Base-by-base conservation (phyloP, 2,329 filamentous ascomycete genomes). In the Penicillium sp. region DNA sequence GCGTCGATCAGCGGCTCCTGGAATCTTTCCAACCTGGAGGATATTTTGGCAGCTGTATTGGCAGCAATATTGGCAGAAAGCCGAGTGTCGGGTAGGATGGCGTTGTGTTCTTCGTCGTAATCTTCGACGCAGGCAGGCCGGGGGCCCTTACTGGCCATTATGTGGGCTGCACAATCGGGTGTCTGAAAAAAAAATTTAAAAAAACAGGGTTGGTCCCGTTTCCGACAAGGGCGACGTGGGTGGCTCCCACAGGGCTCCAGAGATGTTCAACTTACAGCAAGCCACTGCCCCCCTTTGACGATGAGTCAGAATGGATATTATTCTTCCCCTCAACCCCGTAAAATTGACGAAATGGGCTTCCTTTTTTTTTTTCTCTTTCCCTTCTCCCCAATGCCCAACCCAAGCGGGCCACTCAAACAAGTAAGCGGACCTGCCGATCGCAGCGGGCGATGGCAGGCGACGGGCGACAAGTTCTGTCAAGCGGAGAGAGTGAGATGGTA, bases 31-130 rank as follows among this genome's bases (percentile, higher is more conserved):
- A 75, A 67, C 62, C 76, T 75, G 54, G 81, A 78, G 61, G 39
- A 45, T 45, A 77, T 75, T 75, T 78, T 82, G 60, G 74, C 74
- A 63, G 78, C 72, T 68, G 79, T 72, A 72, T 83, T 82, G 72
- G 81, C 80, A 62, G 60, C 59, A 41, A 60, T 63, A 65, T 64
- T 65, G 57, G 65, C 65, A 53, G 76, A 76, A 65, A 75, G 75
- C 63, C 73, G 75, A 62, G 79, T 79, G 56, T 78, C 78, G 57
- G 78, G 77, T 60, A 77, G 70, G 61, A 75, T 71, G 47, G 66
- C 70, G 62, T 78, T 67, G 45, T 67, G 65, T 58, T 76, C 76
- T 59, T 81, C 79, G 68, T 79, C 78, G 64, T 72, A 80, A 57
- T 81, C 79, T 68, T 81, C 79, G 65, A 75, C 71, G 58, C 72